phyloP scores from a whole-genome alignment of 192 early-diverging fungal genomes.

The Rhizoclosmatium sp. region DNA sequence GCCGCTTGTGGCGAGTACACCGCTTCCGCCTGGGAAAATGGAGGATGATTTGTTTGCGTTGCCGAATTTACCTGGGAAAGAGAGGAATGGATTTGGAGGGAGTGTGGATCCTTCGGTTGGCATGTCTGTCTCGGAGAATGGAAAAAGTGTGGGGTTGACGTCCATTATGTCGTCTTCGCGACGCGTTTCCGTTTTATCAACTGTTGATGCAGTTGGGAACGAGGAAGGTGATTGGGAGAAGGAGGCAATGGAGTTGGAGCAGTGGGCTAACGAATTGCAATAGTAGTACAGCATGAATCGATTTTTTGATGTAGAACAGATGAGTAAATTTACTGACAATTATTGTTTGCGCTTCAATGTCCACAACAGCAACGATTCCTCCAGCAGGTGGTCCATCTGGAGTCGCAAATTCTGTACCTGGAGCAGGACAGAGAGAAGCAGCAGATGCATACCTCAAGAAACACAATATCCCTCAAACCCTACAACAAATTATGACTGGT shows the following conservation, averaged over 20 bases:
- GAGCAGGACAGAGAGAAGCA: constrained; percentile 33
- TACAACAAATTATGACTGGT: constrained; percentile 47
- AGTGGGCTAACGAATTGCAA: constrained; percentile 44
- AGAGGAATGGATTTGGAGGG: no score
- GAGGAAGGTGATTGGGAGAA: constrained; percentile 50
- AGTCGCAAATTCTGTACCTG: background rate
- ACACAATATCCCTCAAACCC: constrained; percentile 48
- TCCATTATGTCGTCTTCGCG: no score
- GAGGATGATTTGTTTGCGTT: no score
- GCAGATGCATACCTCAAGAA: constrained; percentile 47
- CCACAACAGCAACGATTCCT: background rate
- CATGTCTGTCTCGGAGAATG: no score
- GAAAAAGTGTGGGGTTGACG: no score
- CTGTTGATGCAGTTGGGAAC: background rate
- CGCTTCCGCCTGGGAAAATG: no score
- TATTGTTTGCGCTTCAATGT: background rate
- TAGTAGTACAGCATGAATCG: background rate
- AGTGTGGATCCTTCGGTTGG: no score
- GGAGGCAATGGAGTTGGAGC: constrained; percentile 51
- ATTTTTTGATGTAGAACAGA: background rate
- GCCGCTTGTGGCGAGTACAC: background rate
- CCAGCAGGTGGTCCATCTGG: background rate
- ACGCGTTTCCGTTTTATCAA: no score
- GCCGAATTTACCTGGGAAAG: no score
- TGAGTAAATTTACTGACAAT: background rate